phyloP scores from a whole-genome alignment of 495 filamentous ascomycete species.

The Pyrenula massariospora region DNA sequence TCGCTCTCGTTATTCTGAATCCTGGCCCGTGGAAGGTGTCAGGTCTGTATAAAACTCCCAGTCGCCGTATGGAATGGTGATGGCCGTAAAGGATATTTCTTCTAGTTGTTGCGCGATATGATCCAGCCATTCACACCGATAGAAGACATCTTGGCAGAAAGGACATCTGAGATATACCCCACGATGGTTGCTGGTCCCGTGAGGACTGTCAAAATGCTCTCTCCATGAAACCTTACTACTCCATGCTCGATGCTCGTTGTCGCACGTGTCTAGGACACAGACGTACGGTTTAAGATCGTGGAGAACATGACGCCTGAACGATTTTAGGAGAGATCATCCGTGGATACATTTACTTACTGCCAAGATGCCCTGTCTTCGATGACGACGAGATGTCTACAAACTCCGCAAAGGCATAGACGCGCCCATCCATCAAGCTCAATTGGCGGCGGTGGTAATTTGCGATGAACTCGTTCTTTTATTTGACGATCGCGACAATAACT shows the following conservation, averaged over 20 bases:
- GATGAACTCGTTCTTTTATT: too few species aligned
- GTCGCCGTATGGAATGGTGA: not conserved
- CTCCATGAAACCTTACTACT: too few species aligned
- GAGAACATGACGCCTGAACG: conserved; percentile 17
- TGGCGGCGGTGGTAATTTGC: not conserved
- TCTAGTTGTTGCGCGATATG: not conserved
- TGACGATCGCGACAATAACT: too few species aligned
- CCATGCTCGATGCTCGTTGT: too few species aligned
- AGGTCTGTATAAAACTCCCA: not conserved
- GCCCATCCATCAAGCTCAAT: not conserved
- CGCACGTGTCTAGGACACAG: conserved; percentile 11
- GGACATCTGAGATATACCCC: too few species aligned
- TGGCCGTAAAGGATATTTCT: not conserved
- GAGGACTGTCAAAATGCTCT: too few species aligned
- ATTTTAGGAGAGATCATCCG: too few species aligned
- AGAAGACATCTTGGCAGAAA: too few species aligned
- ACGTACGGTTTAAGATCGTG: conserved; percentile 18
- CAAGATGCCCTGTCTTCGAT: not conserved
- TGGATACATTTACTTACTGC: not conserved
- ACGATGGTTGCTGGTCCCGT: too few species aligned
- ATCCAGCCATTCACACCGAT: conserved; percentile 3
- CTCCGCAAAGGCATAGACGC: not conserved
- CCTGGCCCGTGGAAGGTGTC: not conserved
- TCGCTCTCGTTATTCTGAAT: too few species aligned
- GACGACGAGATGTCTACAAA: not conserved